These are phyloP conservation scores for Pseudoneurospora amorphoporcata DNA, from an alignment of 495 filamentous ascomycete species.

Conservation along the genomic window DNA sequence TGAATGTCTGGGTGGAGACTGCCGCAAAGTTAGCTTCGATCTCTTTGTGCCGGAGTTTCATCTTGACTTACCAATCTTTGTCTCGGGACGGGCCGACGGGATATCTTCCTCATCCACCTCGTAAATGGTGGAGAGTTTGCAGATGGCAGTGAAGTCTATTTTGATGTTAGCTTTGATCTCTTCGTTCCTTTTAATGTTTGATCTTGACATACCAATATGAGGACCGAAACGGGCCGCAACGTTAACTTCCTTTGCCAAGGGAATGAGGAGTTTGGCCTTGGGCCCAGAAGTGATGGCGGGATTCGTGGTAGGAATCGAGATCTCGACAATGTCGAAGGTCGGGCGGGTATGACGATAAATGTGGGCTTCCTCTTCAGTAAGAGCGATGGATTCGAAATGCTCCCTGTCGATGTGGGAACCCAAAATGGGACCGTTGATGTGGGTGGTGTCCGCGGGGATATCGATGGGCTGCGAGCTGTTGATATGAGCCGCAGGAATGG, in stretches of 20 bases:
- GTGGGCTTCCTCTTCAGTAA: neutral
- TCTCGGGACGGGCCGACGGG: no score
- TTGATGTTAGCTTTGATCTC: neutral
- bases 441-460: neutral
- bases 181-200: neutral
- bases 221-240: neutral
- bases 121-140: neutral
- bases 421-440: no score
- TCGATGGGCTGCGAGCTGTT: no score
- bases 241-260: neutral
- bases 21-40: no score
- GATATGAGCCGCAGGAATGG: no score
- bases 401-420: no score
- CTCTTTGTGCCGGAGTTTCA: no score
- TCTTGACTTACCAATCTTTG: no score
- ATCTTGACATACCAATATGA: neutral
- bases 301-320: fast-evolving
- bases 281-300: neutral
- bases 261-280: fast-evolving
- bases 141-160: neutral
- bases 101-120: neutral
- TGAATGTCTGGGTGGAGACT: no score
- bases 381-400: neutral
- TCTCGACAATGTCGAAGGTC: neutral
- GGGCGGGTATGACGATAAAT: neutral